These are phyloP conservation scores for Aristolochia contorta DNA, from an alignment of 164 flowering plant genomes.

Conservation along the genomic window DNA sequence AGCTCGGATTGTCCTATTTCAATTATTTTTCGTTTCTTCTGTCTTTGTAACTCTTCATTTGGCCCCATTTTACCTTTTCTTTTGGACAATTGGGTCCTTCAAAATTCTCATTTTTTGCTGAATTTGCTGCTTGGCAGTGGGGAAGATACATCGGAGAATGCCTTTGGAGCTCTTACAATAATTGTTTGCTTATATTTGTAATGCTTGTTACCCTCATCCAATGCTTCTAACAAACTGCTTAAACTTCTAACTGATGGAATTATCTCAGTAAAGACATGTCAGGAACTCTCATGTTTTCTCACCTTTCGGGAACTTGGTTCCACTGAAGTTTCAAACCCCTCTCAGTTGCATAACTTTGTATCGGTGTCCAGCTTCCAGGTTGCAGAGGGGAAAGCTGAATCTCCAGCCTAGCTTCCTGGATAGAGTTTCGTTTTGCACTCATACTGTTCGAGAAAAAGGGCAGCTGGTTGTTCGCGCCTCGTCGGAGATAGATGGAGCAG, in stretches of 20 bases:
- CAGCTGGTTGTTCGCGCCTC: constrained; percentile 32
- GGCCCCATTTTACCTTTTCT: not conserved
- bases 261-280: not conserved
- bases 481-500: constrained; percentile 29
- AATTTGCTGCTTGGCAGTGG: not conserved
- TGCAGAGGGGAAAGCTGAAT: constrained; percentile 17
- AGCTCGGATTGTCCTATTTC: too few relatives aligned
- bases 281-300: not conserved
- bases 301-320: not conserved
- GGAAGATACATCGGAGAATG: too few relatives aligned
- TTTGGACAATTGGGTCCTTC: not conserved
- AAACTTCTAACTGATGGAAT: too few relatives aligned
- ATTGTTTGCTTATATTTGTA: too few relatives aligned
- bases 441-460: constrained; percentile 10
- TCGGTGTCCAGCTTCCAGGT: constrained; percentile 27
- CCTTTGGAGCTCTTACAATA: too few relatives aligned
- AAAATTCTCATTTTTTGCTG: not conserved
- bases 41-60: not conserved
- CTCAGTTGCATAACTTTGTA: not conserved
- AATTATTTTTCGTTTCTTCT: too few relatives aligned
- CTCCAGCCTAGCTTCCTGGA: constrained; percentile 13
- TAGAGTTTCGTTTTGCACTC: constrained; percentile 10
- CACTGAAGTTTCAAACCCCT: not conserved
- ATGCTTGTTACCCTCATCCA: too few relatives aligned
- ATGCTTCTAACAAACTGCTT: too few relatives aligned